These are phyloP conservation scores for Dactylellina leptospora DNA, from an alignment of 2,329 filamentous ascomycete genomes.

Conservation along the genomic window DNA sequence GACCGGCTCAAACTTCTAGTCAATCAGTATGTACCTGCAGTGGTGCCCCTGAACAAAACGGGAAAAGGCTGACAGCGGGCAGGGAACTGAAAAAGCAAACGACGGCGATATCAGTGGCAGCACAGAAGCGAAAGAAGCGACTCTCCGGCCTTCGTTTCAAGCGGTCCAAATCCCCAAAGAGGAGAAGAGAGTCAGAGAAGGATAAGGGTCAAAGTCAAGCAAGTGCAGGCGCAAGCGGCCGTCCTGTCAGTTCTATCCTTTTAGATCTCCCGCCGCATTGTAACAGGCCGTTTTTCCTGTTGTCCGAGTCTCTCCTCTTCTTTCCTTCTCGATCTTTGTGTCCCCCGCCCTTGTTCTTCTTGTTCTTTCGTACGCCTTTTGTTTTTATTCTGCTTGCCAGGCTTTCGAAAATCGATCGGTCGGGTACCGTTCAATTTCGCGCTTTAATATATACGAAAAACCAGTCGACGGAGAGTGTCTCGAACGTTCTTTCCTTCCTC, in stretches of 20 bases:
- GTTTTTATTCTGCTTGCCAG: conserved; percentile 9
- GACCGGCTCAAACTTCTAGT: conserved; percentile 15
- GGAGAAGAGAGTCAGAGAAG: conserved; percentile 27
- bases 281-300: conserved; percentile 4
- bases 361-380: conserved; percentile 13
- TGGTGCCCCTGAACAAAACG: conserved; percentile 52
- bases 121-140: conserved; percentile 52
- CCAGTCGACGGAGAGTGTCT: conserved; percentile 28
- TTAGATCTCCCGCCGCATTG: conserved; percentile 32
- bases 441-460: conserved; percentile 33
- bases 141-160: conserved; percentile 41
- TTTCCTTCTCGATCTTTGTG: conserved; percentile 9
- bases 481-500: conserved; percentile 14
- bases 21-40: conserved; percentile 40
- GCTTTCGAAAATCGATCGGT: conserved; percentile 32
- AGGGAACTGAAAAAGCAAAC: conserved; percentile 50
- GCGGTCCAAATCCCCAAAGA: conserved; percentile 32
- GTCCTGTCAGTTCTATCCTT: conserved; percentile 46
- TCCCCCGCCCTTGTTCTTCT: conserved; percentile 19
- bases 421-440: conserved; percentile 45
- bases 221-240: conserved; percentile 26
- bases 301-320: conserved; percentile 2
- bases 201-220: conserved; percentile 43
- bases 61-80: conserved; percentile 43
- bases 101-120: conserved; percentile 27